Conservation (phyloP, 2,329 filamentous ascomycete genomes). For the Cordyceps militaris region DNA sequence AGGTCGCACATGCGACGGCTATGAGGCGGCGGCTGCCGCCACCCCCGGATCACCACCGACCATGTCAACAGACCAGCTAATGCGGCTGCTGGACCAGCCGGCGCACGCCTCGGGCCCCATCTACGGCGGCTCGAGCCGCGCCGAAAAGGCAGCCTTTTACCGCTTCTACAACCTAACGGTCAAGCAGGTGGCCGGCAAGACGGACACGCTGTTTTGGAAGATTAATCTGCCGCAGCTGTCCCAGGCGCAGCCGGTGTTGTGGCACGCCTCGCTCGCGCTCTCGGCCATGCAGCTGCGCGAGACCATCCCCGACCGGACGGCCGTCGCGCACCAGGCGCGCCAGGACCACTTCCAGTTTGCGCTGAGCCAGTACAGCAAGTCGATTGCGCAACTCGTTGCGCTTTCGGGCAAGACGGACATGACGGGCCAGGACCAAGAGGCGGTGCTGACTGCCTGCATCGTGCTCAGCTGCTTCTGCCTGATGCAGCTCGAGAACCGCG, state of each 20-base stretch:
- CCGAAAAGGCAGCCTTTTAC: slow-evolving; percentile 10
- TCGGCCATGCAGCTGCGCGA: slow-evolving; percentile 8
- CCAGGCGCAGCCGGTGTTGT: not conserved
- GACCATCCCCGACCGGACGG: slow-evolving; percentile 1
- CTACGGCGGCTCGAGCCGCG: slow-evolving; percentile 2
- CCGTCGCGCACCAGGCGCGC: not conserved
- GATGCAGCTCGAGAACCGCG: slow-evolving; percentile 8
- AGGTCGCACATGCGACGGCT: slow-evolving; percentile 1
- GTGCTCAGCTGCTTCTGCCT: slow-evolving; percentile 8
- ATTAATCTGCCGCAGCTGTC: slow-evolving; percentile 9
- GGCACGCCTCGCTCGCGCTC: slow-evolving; percentile 8
- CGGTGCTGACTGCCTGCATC: slow-evolving; percentile 7
- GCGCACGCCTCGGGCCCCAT: not conserved
- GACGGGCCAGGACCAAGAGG: slow-evolving; percentile 2
- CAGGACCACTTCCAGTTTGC: slow-evolving; percentile 9
- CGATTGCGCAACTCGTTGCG: not conserved
- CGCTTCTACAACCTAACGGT: slow-evolving; percentile 10
- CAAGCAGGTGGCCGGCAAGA: slow-evolving; percentile 6
- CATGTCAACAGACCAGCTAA: not conserved
- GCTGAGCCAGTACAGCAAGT: slow-evolving; percentile 7
- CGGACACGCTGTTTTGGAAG: slow-evolving; percentile 6
- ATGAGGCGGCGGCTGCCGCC: not conserved
- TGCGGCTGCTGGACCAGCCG: not conserved
- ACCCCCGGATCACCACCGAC: not conserved
- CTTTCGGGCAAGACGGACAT: slow-evolving; percentile 7